A percentile compares a stretch with the other conserved stretches of the same genome.
phyloP scores from a whole-genome alignment of 2,329 filamentous ascomycete genomes.

The Paracorniculantispora psalliotae region DNA sequence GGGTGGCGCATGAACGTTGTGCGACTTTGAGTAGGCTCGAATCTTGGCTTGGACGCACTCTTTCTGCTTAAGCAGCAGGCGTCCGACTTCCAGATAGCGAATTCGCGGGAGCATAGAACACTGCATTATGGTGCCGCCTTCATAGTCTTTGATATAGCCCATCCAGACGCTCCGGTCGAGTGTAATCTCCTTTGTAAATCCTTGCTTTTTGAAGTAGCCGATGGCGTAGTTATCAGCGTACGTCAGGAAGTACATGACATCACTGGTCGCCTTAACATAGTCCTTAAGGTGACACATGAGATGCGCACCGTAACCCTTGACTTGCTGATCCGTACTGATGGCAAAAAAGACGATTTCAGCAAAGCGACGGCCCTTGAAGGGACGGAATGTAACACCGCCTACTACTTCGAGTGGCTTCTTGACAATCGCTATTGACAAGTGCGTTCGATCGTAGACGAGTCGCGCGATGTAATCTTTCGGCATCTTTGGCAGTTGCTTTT shows the following conservation, averaged over 20 bases:
- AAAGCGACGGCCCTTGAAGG: slow-evolving; percentile 86
- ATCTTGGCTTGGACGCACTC: slow-evolving; percentile 95
- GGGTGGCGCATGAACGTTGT: slow-evolving; percentile 80
- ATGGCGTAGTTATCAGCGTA: slow-evolving; percentile 99
- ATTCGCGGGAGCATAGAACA: slow-evolving; percentile 95
- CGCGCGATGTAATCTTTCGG: slow-evolving; percentile 98
- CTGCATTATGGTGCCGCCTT: slow-evolving; percentile 98
- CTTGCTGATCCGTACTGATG: slow-evolving; percentile 95
- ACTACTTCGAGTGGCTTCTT: slow-evolving; percentile 96
- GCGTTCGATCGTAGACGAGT: slow-evolving; percentile 93
- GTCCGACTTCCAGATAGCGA: slow-evolving; percentile 85
- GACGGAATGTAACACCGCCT: slow-evolving; percentile 92
- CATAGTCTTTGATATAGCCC: slow-evolving; percentile 99
- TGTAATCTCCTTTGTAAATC: slow-evolving; percentile 97
- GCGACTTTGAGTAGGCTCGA: slow-evolving; percentile 80
- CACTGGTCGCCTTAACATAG: slow-evolving; percentile 93
- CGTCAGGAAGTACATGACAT: slow-evolving; percentile 97
- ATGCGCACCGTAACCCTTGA: slow-evolving; percentile 97
- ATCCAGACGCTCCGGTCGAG: slow-evolving; percentile 90
- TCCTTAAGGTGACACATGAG: slow-evolving; percentile 97
- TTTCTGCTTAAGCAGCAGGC: slow-evolving; percentile 96
- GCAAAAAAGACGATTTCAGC: slow-evolving; percentile 99
- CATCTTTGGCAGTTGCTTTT: slow-evolving; percentile 98
- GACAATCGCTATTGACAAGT: slow-evolving; percentile 93
- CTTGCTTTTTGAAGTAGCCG: slow-evolving; percentile 98